A percentile compares a stretch with the other conserved stretches of the same genome.
Evolutionary conservation across 208 protist genomes (phyloP).

Genomic region (Angomonas ambiguus): DNA sequence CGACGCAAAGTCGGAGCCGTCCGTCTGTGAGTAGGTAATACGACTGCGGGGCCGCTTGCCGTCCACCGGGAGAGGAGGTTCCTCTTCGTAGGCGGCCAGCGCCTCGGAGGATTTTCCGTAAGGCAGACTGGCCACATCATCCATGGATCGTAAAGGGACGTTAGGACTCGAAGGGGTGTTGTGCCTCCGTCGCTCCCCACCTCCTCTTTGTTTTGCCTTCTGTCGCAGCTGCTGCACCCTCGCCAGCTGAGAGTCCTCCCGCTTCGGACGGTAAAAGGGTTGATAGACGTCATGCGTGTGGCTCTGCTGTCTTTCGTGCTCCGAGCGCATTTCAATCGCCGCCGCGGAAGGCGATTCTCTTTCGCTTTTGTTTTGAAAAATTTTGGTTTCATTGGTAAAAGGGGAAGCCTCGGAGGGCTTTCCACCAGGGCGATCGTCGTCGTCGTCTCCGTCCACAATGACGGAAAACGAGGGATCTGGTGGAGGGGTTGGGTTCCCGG

Average conservation of each 20-base stretch:
- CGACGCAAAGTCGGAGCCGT: not conserved
- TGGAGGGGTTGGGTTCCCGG: not conserved
- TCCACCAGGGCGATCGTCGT: not conserved
- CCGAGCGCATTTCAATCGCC: not conserved
- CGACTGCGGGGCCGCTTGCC: not conserved
- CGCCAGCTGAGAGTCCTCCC: not conserved
- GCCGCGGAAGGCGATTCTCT: not conserved
- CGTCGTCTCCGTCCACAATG: constrained; percentile 2
- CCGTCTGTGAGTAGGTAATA: not conserved
- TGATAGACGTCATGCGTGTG: not conserved
- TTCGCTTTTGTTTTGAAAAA: constrained; percentile 15
- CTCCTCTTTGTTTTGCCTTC: not conserved
- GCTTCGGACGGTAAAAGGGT: not conserved
- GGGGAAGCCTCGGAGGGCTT: not conserved
- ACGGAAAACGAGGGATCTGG: not conserved
- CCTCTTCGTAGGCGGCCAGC: not conserved
- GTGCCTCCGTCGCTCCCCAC: not conserved
- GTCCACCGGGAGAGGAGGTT: not conserved
- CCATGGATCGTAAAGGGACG: not conserved
- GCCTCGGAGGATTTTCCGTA: not conserved
- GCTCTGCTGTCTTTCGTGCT: not conserved
- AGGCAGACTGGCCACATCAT: not conserved
- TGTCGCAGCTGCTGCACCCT: not conserved
- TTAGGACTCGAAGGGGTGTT: not conserved
- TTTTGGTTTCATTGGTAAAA: constrained; percentile 19